These are phyloP conservation scores for Rhododendron vialii DNA, from an alignment of 148 eudicot genomes.

Conservation along the genomic window DNA sequence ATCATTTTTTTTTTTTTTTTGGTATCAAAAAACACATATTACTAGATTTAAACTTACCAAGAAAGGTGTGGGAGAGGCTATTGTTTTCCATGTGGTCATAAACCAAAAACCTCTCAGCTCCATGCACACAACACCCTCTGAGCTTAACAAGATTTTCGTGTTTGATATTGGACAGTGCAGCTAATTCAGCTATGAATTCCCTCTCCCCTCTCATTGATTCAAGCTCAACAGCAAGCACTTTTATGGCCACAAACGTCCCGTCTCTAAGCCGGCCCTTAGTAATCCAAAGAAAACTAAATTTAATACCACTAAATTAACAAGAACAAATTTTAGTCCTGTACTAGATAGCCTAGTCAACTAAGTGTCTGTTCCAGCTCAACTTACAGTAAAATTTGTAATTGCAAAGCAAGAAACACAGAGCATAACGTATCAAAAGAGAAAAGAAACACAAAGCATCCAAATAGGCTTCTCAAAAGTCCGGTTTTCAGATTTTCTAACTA, in stretches of 20 bases:
- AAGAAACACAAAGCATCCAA: background rate
- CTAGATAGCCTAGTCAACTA: background rate
- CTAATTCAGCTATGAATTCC: slow-evolving; percentile 62
- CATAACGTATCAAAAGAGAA: background rate
- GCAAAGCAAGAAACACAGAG: background rate
- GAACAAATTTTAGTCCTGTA: background rate
- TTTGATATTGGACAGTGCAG: slow-evolving; percentile 44
- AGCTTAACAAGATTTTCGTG: slow-evolving; percentile 70
- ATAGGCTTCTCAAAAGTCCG: background rate
- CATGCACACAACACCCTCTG: slow-evolving; percentile 63
- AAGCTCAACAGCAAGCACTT: slow-evolving; percentile 52
- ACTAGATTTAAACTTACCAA: slow-evolving; percentile 32
- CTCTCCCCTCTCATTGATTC: slow-evolving; percentile 67
- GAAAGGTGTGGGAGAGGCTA: slow-evolving; percentile 49
- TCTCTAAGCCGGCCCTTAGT: slow-evolving; percentile 52
- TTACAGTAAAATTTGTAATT: background rate
- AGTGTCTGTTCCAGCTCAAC: background rate
- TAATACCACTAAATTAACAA: background rate
- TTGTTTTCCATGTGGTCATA: slow-evolving; percentile 67
- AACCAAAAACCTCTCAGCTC: slow-evolving; percentile 47
- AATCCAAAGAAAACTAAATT: background rate
- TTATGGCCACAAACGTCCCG: slow-evolving; percentile 54
- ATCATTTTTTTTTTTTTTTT: background rate
- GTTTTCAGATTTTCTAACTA: background rate
- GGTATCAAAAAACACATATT: background rate